phyloP scores from a whole-genome alignment of 345 rosid species.

The Rubroshorea leprosula region DNA sequence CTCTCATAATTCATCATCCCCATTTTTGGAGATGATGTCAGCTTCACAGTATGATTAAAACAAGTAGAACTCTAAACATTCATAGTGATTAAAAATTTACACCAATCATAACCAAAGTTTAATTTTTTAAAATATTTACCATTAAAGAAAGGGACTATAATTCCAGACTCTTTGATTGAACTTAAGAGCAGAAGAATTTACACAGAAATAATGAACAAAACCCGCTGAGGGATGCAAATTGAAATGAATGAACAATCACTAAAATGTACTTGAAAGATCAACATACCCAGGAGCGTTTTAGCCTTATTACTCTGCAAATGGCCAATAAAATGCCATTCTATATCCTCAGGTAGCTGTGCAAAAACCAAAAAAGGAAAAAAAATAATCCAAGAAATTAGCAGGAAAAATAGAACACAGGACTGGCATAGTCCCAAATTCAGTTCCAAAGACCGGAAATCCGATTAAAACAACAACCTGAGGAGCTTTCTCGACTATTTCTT shows the following conservation, averaged over 20 bases:
- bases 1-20: background rate
- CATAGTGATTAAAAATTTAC: background rate
- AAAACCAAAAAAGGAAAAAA: background rate
- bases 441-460: background rate
- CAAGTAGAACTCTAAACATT: too few species aligned
- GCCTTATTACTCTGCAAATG: conserved; percentile 93
- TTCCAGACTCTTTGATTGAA: too few species aligned
- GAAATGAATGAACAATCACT: background rate
- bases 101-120: too few species aligned
- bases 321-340: conserved; percentile 88
- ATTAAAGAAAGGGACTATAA: too few species aligned
- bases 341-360: conserved; percentile 72
- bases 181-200: background rate
- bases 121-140: too few species aligned
- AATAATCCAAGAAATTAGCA: too few species aligned
- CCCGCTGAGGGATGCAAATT: too few species aligned
- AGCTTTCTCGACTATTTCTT: conserved; percentile 80
- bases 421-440: background rate
- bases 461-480: conserved; percentile 57
- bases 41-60: too few species aligned
- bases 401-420: too few species aligned
- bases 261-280: background rate
- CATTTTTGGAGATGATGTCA: too few species aligned
- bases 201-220: background rate
- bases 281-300: conserved; percentile 65